These are phyloP conservation scores for Dimocarpus longan DNA, from an alignment of 345 rosid species.

Conservation along the genomic window DNA sequence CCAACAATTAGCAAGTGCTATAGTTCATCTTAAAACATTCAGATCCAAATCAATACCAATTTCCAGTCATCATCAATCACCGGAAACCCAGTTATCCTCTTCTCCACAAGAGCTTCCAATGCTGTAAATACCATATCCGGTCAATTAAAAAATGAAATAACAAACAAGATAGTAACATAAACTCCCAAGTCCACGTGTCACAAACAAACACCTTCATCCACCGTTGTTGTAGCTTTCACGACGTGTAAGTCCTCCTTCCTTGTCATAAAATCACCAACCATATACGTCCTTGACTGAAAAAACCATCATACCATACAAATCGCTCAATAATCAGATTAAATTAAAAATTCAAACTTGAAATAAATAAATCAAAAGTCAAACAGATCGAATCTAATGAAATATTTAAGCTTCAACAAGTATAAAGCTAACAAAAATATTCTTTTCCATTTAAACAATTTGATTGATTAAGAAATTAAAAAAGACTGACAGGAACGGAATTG, in stretches of 20 bases:
- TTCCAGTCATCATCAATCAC: slow-evolving; percentile 89
- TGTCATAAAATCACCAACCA: slow-evolving; percentile 93
- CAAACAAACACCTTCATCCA: slow-evolving; percentile 76
- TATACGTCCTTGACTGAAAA: slow-evolving; percentile 61
- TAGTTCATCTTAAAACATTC: background rate
- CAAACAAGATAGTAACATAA: background rate
- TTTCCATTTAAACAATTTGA: background rate
- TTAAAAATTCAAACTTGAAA: background rate
- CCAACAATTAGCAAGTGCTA: too few species aligned
- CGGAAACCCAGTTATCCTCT: slow-evolving; percentile 89
- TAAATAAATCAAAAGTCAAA: background rate
- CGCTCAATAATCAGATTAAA: background rate
- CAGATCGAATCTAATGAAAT: background rate
- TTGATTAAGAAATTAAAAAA: background rate
- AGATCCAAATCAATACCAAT: slow-evolving; percentile 46
- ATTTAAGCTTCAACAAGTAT: background rate
- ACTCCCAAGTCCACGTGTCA: background rate
- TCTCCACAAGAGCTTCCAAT: slow-evolving; percentile 75
- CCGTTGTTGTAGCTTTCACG: slow-evolving; percentile 75
- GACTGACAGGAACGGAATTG: slow-evolving; percentile 56
- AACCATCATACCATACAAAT: background rate
- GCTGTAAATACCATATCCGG: slow-evolving; percentile 44
- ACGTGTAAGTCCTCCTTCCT: slow-evolving; percentile 60
- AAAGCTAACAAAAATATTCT: background rate
- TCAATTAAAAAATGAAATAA: background rate